Evolutionary conservation across 1,139 yeast species (phyloP).

Genomic region (Candida albicans): DNA sequence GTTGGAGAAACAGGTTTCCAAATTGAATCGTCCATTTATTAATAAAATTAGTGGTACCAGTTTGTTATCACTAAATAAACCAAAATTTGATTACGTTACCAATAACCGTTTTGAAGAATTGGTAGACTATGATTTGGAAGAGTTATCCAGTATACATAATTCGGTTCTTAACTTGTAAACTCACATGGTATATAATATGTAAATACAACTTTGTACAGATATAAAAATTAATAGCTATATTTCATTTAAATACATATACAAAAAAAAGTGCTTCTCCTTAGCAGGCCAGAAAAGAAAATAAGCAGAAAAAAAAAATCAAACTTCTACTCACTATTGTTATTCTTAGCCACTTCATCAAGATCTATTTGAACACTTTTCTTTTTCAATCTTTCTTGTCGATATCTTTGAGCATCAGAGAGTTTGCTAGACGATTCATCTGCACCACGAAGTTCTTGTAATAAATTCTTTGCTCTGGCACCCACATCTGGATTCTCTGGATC

Average conservation of each 20-base stretch:
- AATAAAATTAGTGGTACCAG: constrained; percentile 46
- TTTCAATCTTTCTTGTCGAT: constrained; percentile 34
- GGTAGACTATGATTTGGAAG: constrained; percentile 41
- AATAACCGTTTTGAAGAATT: constrained; percentile 23
- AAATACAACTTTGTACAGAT: no score
- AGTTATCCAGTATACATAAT: constrained; percentile 21
- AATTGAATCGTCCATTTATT: constrained; percentile 35
- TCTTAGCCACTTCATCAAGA: neutral
- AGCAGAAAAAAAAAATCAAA: neutral
- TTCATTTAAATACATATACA: neutral
- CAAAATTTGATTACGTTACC: constrained; percentile 32
- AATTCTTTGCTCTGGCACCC: constrained; percentile 59
- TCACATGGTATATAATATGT: no score
- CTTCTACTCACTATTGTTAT: neutral
- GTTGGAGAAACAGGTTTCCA: constrained; percentile 10
- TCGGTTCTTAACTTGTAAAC: constrained; percentile 19
- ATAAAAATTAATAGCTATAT: no score
- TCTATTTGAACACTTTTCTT: constrained; percentile 10
- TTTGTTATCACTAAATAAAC: constrained; percentile 36
- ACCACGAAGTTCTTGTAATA: constrained; percentile 58
- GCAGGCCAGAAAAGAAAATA: neutral
- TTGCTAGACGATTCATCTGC: constrained; percentile 23
- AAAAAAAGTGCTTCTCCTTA: neutral
- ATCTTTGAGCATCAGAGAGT: constrained; percentile 37
- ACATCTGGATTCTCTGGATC: constrained; percentile 35